These are phyloP conservation scores for Trichocomaceae sp. DNA, from an alignment of 2,329 filamentous ascomycete genomes.

Conservation along the genomic window DNA sequence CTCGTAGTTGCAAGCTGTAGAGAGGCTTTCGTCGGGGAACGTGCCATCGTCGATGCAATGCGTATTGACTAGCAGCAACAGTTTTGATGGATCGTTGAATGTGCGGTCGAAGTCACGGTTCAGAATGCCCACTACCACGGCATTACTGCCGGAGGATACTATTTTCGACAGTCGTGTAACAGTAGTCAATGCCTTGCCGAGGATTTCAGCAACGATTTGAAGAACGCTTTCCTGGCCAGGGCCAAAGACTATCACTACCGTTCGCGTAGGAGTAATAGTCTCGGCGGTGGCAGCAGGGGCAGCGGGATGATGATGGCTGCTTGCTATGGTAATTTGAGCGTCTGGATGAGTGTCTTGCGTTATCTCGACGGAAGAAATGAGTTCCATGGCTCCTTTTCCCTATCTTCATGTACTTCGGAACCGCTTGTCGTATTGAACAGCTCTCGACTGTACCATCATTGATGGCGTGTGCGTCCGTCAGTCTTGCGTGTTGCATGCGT, in stretches of 20 bases:
- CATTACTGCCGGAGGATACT: conserved; percentile 50
- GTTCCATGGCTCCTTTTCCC: conserved; percentile 1
- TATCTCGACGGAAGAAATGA: conserved; percentile 3
- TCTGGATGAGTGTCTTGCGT: neutral
- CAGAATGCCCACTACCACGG: conserved; percentile 60
- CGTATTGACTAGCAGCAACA: conserved; percentile 67
- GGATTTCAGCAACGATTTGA: conserved; percentile 66
- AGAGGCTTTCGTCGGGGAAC: conserved; percentile 60
- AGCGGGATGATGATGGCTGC: conserved; percentile 2
- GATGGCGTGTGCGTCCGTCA: neutral
- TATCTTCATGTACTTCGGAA: neutral
- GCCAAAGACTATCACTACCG: conserved; percentile 62
- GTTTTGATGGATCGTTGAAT: conserved; percentile 43
- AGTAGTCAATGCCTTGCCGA: conserved; percentile 65
- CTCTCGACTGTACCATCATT: conserved; percentile 6
- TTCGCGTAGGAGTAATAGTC: conserved; percentile 15
- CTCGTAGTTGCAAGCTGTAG: conserved; percentile 70
- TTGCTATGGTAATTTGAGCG: neutral
- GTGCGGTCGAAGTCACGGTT: conserved; percentile 52
- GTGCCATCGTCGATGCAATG: conserved; percentile 67
- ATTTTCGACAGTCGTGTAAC: conserved; percentile 52
- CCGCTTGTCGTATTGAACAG: conserved; percentile 6
- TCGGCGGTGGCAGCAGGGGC: too few species aligned
- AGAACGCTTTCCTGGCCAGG: conserved; percentile 67
- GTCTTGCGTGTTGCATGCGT: neutral